phyloP scores from a whole-genome alignment of 2,329 filamentous ascomycete species.

The Neospermospora avenae region DNA sequence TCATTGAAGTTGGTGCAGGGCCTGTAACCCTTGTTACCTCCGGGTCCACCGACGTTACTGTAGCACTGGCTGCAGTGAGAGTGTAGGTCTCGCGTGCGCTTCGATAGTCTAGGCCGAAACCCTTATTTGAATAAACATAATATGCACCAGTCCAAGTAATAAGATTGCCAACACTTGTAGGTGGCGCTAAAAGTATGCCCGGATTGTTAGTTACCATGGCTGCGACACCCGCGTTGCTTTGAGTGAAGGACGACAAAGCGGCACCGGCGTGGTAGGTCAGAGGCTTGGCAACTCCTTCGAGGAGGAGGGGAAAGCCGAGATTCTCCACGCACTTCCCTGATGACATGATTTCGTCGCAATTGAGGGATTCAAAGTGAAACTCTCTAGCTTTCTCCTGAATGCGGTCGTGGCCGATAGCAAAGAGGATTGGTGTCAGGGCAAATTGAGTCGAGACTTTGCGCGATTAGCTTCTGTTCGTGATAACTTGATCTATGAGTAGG shows the following conservation, averaged over 20 bases:
- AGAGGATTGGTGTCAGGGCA: not conserved
- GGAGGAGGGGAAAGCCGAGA: not conserved
- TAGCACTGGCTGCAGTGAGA: not conserved
- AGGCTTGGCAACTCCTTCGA: not conserved
- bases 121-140: no score
- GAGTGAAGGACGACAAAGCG: not conserved
- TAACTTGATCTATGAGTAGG: not conserved
- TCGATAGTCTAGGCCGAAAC: not conserved
- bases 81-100: not conserved
- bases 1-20: no score
- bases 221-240: not conserved
- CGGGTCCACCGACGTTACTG: no score
- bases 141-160: not conserved
- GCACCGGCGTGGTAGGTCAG: not conserved
- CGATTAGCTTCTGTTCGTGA: not conserved
- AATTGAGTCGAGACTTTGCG: not conserved
- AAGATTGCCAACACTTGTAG: not conserved
- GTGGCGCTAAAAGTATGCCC: not conserved
- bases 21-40: no score
- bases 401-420: not conserved
- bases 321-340: not conserved
- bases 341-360: not conserved
- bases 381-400: not conserved
- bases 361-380: not conserved
- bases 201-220: not conserved